phyloP scores from a whole-genome alignment of 352 stramenopile species.

The Pythium brachiatum region DNA sequence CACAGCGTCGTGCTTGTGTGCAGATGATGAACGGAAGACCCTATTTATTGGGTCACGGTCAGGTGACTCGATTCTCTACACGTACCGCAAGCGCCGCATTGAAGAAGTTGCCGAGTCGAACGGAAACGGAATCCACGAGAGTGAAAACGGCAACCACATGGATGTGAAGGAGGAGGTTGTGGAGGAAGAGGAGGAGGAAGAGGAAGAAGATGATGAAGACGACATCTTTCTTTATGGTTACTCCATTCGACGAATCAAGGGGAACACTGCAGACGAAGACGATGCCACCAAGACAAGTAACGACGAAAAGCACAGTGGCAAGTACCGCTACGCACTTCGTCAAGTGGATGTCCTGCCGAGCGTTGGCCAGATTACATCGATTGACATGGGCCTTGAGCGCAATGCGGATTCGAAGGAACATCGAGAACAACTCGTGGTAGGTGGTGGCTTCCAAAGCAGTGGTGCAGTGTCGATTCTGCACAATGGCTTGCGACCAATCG shows the following conservation, averaged over 20 bases:
- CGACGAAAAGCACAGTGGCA: constrained; percentile 1
- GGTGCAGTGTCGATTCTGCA: constrained; percentile 76
- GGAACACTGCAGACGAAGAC: constrained; percentile 18
- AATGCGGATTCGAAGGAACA: constrained; percentile 77
- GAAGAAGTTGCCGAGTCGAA: constrained; percentile 33
- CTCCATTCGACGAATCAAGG: constrained; percentile 18
- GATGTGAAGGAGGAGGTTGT: constrained; percentile 41
- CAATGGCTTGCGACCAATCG: constrained; percentile 78
- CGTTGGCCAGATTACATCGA: constrained; percentile 81
- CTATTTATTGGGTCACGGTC: constrained; percentile 81
- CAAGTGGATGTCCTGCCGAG: constrained; percentile 66
- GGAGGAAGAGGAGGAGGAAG: constrained; percentile 52
- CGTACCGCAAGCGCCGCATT: constrained; percentile 32
- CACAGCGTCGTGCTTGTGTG: constrained; percentile 53
- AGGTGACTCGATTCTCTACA: constrained; percentile 73
- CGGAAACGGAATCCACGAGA: constrained; percentile 17
- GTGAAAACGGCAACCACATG: constrained; percentile 24
- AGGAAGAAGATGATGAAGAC: constrained; percentile 68
- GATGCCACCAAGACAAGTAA: neutral
- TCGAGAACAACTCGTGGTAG: constrained; percentile 76
- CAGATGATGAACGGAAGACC: constrained; percentile 60
- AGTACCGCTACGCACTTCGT: constrained; percentile 49
- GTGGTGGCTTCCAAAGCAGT: constrained; percentile 58
- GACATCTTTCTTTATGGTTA: constrained; percentile 71
- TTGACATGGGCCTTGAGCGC: constrained; percentile 74